phyloP scores from a whole-genome alignment of 179 eudicot species.

The Camellia oleifera region DNA sequence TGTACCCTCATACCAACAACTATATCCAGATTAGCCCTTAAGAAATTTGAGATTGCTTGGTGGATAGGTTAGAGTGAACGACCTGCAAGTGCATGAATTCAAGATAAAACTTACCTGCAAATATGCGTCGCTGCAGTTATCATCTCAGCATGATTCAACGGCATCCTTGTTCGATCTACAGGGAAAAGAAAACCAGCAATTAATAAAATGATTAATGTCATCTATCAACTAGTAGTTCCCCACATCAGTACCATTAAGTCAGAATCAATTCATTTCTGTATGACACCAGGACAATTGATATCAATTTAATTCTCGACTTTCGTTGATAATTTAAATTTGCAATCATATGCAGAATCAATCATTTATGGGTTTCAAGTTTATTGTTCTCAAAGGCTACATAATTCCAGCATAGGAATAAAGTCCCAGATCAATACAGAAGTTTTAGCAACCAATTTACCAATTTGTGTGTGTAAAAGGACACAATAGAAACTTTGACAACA shows the following conservation, averaged over 20 bases:
- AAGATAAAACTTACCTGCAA: slow-evolving; percentile 58
- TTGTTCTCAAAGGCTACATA: neutral
- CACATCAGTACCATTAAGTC: neutral
- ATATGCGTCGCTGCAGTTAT: slow-evolving; percentile 56
- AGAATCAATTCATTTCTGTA: neutral
- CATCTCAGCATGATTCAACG: slow-evolving; percentile 65
- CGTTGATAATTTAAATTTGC: neutral
- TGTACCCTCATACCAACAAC: neutral
- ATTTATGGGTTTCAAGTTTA: neutral
- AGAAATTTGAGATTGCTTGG: neutral
- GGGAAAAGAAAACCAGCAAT: neutral
- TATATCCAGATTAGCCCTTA: neutral
- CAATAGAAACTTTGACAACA: neutral
- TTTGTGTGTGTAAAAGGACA: neutral
- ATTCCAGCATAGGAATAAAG: neutral
- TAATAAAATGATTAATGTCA: neutral
- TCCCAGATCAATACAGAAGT: neutral
- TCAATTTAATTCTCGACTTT: neutral
- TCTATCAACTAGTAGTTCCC: neutral
- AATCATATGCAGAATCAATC: neutral
- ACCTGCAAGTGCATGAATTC: neutral
- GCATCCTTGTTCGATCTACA: slow-evolving; percentile 73
- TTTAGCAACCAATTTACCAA: neutral
- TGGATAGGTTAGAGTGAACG: neutral
- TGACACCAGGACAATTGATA: slow-evolving; percentile 4